Percentiles rank a stretch among this genome's conserved stretches.
Conservation (phyloP, 2,329 filamentous ascomycete genomes). For the Sarocladium oryzae region DNA sequence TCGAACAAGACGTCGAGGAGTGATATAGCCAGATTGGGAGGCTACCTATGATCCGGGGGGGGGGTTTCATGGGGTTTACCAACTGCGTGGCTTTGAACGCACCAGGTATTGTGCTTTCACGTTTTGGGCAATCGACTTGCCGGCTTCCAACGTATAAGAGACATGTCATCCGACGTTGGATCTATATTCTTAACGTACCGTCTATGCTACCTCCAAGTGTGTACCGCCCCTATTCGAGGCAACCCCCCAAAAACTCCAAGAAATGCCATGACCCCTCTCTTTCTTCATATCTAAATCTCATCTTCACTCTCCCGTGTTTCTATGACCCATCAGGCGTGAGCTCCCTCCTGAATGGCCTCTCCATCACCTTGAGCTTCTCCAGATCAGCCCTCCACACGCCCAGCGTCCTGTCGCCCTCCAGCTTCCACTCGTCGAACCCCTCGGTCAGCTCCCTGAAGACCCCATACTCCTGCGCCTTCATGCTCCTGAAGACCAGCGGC, state of each 20-base stretch:
- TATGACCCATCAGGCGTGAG: slow-evolving; percentile 25
- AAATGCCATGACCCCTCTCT: not conserved
- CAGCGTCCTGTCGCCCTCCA: slow-evolving; percentile 28
- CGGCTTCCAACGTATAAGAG: too few species aligned
- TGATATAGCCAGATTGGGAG: not conserved
- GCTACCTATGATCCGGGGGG: not conserved
- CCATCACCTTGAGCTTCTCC: slow-evolving; percentile 14
- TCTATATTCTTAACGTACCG: too few species aligned
- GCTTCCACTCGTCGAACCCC: slow-evolving; percentile 20
- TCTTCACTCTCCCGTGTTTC: not conserved
- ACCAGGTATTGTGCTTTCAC: too few species aligned
- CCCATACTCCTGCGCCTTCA: slow-evolving; percentile 19
- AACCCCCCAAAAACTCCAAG: too few species aligned
- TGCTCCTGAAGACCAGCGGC: slow-evolving; percentile 29
- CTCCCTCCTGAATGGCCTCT: slow-evolving; percentile 26
- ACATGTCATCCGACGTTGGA: too few species aligned
- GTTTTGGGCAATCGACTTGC: too few species aligned
- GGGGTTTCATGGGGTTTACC: not conserved
- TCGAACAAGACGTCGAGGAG: not conserved
- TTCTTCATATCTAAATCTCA: not conserved
- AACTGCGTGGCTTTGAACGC: too few species aligned
- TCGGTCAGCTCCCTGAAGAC: slow-evolving; percentile 25
- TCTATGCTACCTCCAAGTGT: too few species aligned
- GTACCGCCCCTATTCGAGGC: too few species aligned
- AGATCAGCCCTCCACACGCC: slow-evolving; percentile 32